Base-by-base conservation (phyloP, 106 monocot genomes). In the Triglochin maritima region DNA sequence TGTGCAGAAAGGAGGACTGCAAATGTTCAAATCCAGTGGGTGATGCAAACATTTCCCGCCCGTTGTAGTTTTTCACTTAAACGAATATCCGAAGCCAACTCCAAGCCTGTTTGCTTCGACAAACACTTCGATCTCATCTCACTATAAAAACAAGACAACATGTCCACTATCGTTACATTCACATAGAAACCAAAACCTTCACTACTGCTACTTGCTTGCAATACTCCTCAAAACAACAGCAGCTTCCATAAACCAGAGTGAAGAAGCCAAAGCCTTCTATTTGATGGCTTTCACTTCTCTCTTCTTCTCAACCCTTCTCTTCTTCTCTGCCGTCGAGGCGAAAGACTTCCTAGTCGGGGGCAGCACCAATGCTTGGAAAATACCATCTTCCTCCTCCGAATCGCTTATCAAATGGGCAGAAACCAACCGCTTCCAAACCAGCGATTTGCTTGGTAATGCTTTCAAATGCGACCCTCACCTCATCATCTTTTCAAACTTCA, bases 401-500 rank as follows among this genome's bases (percentile, higher is more conserved):
- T 59, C 80, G 9, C 87, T 87, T 78, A 93, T 89, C 81, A 67
- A 63, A 50, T 93, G 93, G 93, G 89, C 89, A 12, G 79, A 80
- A 71, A 41, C 80, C 2, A 82, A 62, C 44, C 79, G 93, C 6
- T 93, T 93, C 80, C 89, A 76, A 78, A 72, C 89, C 77, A 82
- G 84, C 74, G 93, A 93, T 62, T 70, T 72, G 42, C 93, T 93
- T 52, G 88, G 92, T 92, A 79, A 66, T 9, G 13, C 10, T 69
- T 43, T 58, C 69, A 11, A 42, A 62, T 62, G 12, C 29, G 29
- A 0, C 29, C 29, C 29, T 29, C 29, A 29, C 0, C 29, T 29
- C 29, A 29, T 29, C 29, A 29, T 29, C 29, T 29, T 29, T 29
- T 29, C 1, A 0, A 45, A 42, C 8, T 17, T 59, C 42, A 9